Base-by-base conservation (phyloP, 2,329 filamentous ascomycete species). In the Trichoderma afroharzianum region DNA sequence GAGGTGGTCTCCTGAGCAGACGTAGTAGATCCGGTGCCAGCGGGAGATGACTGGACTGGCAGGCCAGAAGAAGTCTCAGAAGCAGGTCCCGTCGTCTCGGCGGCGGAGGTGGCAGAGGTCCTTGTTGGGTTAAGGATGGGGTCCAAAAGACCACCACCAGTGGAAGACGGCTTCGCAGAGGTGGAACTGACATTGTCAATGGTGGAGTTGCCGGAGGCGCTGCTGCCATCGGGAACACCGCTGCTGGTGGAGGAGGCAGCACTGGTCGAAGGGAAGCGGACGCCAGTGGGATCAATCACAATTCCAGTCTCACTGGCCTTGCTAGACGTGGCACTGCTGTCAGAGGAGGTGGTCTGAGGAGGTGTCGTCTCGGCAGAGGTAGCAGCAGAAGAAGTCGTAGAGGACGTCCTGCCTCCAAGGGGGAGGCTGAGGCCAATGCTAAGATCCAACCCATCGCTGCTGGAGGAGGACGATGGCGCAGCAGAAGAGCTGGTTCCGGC, bases 201-300 rank as follows among this genome's bases (percentile, higher is more conserved):
- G 9, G 70, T 64, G 1, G 70, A 66, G 63, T 61, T 59, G 24
- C 39, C 50, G 8, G 59, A 39, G n/a, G n/a, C n/a, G 8, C 26
- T 18, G 24, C 55, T 57, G 62, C 39, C 50, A 14, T 36, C 55
- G 24, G 28, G 15, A 50, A n/a, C 36, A 21, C 36, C 58, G 64
- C 53, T 68, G 64, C 53, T 28, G 24, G 43, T 50, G 43, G 43
- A 50, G 4, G 43, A 21, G n/a, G 43, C n/a, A 50, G 15, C 43
- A 4, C 59, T 58, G 9, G 63, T 24, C 18, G 28, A 26, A 1
- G 73, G 57, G 63, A 70, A 64, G 3, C 76, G 72, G 55, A 79
- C 76, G 62, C 78, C 78, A 15, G 74, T 77, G 15, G 78, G 77
- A 9, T 74, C 78, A 71, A 80, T 75, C n/a, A 78, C 63, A 26